Evolutionary conservation across 192 early-diverging fungal genomes (phyloP).

Genomic region (Podila epicladia): DNA sequence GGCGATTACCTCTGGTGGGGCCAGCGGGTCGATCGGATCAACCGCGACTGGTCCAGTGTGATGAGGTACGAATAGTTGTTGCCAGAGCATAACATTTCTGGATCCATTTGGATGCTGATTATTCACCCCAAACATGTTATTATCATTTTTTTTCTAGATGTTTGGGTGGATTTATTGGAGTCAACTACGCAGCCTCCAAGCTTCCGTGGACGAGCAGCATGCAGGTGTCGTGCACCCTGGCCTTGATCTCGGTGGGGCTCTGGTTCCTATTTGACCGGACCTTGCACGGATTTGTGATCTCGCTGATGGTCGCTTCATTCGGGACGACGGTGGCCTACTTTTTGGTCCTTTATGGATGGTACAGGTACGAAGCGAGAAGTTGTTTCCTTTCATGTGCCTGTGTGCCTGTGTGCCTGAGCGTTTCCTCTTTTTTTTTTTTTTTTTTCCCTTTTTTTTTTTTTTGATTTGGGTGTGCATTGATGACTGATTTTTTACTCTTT

Average conservation of each 20-base stretch:
- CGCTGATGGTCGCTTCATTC: slow-evolving; percentile 59
- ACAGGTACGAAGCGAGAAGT: slow-evolving; percentile 55
- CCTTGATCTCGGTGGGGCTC: slow-evolving; percentile 65
- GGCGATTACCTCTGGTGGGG: slow-evolving; percentile 60
- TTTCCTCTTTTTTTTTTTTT: too few relatives aligned
- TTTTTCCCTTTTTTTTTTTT: too few relatives aligned
- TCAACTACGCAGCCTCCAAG: slow-evolving; percentile 75
- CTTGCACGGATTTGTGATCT: slow-evolving; percentile 69
- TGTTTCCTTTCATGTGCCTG: not conserved
- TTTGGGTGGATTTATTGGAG: slow-evolving; percentile 63
- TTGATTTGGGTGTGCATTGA: too few relatives aligned
- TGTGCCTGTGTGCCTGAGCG: too few relatives aligned
- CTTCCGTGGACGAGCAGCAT: slow-evolving; percentile 66
- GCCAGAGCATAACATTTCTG: too few relatives aligned
- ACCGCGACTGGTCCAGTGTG: slow-evolving; percentile 64
- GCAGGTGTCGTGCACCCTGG: slow-evolving; percentile 68
- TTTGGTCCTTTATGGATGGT: slow-evolving; percentile 67
- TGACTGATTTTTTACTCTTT: too few relatives aligned
- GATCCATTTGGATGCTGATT: too few relatives aligned
- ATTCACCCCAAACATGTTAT: not conserved
- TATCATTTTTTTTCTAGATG: slow-evolving; percentile 26
- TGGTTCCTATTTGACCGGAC: slow-evolving; percentile 83
- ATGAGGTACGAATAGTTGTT: slow-evolving; percentile 49
- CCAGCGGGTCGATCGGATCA: slow-evolving; percentile 43
- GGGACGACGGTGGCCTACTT: slow-evolving; percentile 68